phyloP scores from a whole-genome alignment of 2,329 filamentous ascomycete species.

The Pseudogymnoascus sp. region DNA sequence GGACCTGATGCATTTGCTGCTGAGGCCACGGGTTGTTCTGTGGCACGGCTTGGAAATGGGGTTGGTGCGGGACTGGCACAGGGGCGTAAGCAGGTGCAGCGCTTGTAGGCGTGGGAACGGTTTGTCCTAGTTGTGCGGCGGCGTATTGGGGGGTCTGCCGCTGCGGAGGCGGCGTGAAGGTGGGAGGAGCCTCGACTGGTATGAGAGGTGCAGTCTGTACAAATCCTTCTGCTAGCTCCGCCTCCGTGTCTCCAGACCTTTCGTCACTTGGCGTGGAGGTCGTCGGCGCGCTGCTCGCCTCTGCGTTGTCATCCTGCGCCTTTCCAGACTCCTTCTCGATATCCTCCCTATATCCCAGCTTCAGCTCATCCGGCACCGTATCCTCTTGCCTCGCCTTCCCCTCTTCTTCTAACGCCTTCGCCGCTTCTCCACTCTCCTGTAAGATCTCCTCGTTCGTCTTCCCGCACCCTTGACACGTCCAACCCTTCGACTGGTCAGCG shows the following conservation, averaged over 20 bases:
- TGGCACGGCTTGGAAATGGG: background rate
- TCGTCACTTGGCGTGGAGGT: background rate
- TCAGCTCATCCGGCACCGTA: constrained; percentile 45
- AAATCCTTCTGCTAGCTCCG: constrained; percentile 50
- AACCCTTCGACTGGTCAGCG: constrained; percentile 58
- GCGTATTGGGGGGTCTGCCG: constrained; percentile 19
- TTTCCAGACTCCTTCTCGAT: constrained; percentile 38
- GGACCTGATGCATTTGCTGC: background rate
- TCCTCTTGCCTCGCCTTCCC: constrained; percentile 32
- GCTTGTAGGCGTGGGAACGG: constrained; percentile 29
- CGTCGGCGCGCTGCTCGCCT: background rate
- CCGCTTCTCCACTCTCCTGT: constrained; percentile 56
- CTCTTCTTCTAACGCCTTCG: constrained; percentile 33
- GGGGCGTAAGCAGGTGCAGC: constrained; percentile 12
- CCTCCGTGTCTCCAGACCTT: constrained; percentile 31
- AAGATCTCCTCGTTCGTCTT: constrained; percentile 69
- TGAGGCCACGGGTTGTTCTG: background rate
- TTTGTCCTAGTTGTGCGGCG: constrained; percentile 26
- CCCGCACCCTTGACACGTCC: constrained; percentile 63
- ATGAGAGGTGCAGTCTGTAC: constrained; percentile 39
- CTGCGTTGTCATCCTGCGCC: constrained; percentile 13
- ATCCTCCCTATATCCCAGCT: constrained; percentile 65
- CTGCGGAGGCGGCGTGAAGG: constrained; percentile 15
- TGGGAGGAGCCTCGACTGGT: constrained; percentile 15
- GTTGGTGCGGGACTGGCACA: background rate